Percentiles rank a stretch among this genome's conserved stretches.
Evolutionary conservation across 1,139 yeast species (phyloP).

Genomic region (Suhomyces terraborum): DNA sequence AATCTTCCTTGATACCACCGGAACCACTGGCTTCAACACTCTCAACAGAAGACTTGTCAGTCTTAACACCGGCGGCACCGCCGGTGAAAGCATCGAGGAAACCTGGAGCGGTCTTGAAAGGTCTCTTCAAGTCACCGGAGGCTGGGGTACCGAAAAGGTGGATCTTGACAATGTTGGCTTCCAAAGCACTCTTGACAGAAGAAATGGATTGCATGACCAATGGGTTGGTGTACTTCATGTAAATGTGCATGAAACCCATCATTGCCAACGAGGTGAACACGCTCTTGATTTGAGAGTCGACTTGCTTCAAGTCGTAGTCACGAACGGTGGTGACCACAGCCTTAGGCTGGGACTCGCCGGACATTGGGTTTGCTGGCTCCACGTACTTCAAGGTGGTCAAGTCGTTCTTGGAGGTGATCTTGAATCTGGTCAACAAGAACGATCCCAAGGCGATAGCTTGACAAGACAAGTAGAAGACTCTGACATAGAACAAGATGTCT

Average conservation of each 20-base stretch:
- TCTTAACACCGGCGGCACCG: conserved; percentile 56
- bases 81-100: conserved; percentile 71
- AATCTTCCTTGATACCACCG: conserved; percentile 92
- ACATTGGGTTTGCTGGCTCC: conserved; percentile 79
- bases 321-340: conserved; percentile 88
- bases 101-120: conserved; percentile 87
- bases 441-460: conserved; percentile 65
- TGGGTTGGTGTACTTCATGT: conserved; percentile 98
- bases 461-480: conserved; percentile 70
- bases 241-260: conserved; percentile 98
- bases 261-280: conserved; percentile 89
- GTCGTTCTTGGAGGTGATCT: conserved; percentile 78
- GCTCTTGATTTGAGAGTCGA: conserved; percentile 75
- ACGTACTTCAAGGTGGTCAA: conserved; percentile 90
- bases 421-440: conserved; percentile 63
- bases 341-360: conserved; percentile 71
- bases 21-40: conserved; percentile 82
- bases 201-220: conserved; percentile 92
- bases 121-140: conserved; percentile 91
- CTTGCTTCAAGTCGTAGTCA: conserved; percentile 91
- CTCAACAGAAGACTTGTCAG: conserved; percentile 86
- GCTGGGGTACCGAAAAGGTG: conserved; percentile 86
- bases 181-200: conserved; percentile 87
- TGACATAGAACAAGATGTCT: conserved; percentile 68
- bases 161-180: conserved; percentile 88